Base-by-base conservation (phyloP, 2,329 filamentous ascomycete species). In the Nothopassalora personata region DNA sequence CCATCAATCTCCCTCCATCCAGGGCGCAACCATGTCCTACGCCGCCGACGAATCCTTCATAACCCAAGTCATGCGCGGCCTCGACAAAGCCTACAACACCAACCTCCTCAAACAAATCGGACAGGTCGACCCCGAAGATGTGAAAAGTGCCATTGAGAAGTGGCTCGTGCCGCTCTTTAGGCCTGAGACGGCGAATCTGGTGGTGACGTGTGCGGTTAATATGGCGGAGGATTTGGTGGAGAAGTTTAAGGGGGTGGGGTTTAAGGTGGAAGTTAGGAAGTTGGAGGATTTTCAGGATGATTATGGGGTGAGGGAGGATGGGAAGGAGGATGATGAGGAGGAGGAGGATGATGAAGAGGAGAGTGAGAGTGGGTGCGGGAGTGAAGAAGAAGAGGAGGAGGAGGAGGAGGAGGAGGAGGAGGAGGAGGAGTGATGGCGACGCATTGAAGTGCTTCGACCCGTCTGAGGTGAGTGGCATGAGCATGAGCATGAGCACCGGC, bases 31-130 rank as follows among this genome's bases (percentile, higher is more conserved):
- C 9, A 49, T 49, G 46, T 18, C 87, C 6, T 84, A 82, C 47
- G 92, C 94, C 0, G 94, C 92, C 0, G 83, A 87, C 69, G 86
- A 89, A 66, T 93, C 90, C 70, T 99, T 95, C 73, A 81, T 92
- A 10, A 85, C 88, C 60, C 85, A 90, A 58, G 92, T 96, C 5
- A 83, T 97, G 52, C 83, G 88, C 13, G 87, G 84, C 1, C 79
- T 97, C 33, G 84, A 86, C 4, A 85, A 85, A 58, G 88, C 91
- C 53, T 96, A 91, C 80, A 89, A 86, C 67, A 84, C 88, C 67
- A 82, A 85, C 69, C 83, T 96, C 65, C 79, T 99, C 64, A 85
- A 84, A 63, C 85, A 87, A 66, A 90, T 97, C 19, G 82, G 91
- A 49, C 82, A 83, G 47, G 90, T 97, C 5, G 87, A 80, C 0